These are phyloP conservation scores for Aspergillus puulaauensis DNA, from an alignment of 2,329 filamentous ascomycete genomes.

Conservation along the genomic window DNA sequence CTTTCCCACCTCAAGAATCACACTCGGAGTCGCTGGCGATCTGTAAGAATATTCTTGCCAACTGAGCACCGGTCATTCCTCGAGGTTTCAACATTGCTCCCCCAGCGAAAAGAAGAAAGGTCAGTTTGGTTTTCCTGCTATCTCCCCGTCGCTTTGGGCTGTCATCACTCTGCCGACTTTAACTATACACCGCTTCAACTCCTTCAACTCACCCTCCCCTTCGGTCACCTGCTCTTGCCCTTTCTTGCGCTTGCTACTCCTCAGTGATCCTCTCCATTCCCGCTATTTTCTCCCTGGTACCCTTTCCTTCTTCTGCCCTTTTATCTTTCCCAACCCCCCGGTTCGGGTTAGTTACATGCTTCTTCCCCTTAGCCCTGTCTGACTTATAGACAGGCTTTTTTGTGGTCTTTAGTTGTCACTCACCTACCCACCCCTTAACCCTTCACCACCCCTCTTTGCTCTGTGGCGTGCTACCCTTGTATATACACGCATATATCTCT, in stretches of 20 bases:
- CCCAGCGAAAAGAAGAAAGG: slow-evolving; percentile 14
- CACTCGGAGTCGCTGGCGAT: slow-evolving; percentile 22
- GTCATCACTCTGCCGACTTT: not conserved
- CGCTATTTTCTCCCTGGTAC: slow-evolving; percentile 9
- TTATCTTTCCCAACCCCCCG: slow-evolving; percentile 5
- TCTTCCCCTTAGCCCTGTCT: slow-evolving; percentile 1
- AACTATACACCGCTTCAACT: slow-evolving; percentile 24
- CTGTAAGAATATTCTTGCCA: slow-evolving; percentile 6
- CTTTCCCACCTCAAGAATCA: slow-evolving; percentile 8
- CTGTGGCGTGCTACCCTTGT: slow-evolving; percentile 1
- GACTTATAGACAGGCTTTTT: slow-evolving; percentile 9
- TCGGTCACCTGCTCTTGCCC: slow-evolving; percentile 12
- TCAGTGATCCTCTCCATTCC: not conserved
- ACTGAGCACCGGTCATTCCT: not conserved
- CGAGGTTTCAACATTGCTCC: slow-evolving; percentile 14
- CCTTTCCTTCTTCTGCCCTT: slow-evolving; percentile 7
- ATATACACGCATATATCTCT: not conserved
- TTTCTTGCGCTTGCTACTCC: slow-evolving; percentile 5
- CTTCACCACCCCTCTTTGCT: slow-evolving; percentile 11
- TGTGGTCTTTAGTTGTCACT: not conserved
- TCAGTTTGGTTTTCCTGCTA: slow-evolving; percentile 18
- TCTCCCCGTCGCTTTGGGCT: not conserved
- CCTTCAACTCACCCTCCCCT: slow-evolving; percentile 8
- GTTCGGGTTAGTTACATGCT: not conserved
- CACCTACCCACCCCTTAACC: slow-evolving; percentile 4